phyloP scores from a whole-genome alignment of 148 eudicot genomes.

The Camellia lanceoleosa region DNA sequence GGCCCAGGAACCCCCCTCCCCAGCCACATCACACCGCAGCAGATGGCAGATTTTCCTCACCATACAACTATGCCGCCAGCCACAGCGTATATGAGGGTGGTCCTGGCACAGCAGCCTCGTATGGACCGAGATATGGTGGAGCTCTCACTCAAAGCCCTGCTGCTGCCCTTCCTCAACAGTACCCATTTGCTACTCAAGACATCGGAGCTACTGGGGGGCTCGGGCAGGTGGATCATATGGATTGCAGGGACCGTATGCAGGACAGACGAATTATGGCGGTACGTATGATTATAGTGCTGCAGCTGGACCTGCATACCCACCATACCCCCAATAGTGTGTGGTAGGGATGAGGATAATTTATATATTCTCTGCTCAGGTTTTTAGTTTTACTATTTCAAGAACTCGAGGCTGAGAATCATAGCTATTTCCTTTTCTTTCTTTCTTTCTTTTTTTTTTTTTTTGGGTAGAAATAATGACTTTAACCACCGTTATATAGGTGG shows the following conservation, averaged over 20 bases:
- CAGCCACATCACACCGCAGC: constrained; percentile 21
- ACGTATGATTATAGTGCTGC: constrained; percentile 21
- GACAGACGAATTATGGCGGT: constrained; percentile 13
- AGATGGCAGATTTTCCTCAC: constrained; percentile 27
- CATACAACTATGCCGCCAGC: constrained; percentile 33
- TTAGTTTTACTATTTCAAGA: too few relatives aligned
- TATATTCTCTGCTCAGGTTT: neutral
- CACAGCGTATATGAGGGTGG: constrained; percentile 30
- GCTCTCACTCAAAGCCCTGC: constrained; percentile 12
- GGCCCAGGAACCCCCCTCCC: constrained; percentile 20
- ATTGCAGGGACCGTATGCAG: constrained; percentile 21
- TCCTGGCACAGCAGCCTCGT: constrained; percentile 19
- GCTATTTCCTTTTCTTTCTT: neutral
- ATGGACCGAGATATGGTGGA: constrained; percentile 30
- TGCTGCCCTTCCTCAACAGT: constrained; percentile 17
- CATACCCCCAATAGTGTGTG: constrained; percentile 18
- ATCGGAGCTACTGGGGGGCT: constrained; percentile 16
- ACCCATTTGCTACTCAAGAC: constrained; percentile 20
- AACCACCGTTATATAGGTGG: too few relatives aligned
- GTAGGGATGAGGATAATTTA: neutral
- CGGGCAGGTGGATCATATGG: constrained; percentile 19
- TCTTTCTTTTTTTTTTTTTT: too few relatives aligned
- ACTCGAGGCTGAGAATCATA: neutral
- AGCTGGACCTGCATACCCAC: constrained; percentile 16
- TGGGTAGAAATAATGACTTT: too few relatives aligned